Evolutionary conservation across 2,329 filamentous ascomycete species (phyloP), one percentile per base, ranked within the genome.

Genomic region (Stylonectria norvegica): DNA sequence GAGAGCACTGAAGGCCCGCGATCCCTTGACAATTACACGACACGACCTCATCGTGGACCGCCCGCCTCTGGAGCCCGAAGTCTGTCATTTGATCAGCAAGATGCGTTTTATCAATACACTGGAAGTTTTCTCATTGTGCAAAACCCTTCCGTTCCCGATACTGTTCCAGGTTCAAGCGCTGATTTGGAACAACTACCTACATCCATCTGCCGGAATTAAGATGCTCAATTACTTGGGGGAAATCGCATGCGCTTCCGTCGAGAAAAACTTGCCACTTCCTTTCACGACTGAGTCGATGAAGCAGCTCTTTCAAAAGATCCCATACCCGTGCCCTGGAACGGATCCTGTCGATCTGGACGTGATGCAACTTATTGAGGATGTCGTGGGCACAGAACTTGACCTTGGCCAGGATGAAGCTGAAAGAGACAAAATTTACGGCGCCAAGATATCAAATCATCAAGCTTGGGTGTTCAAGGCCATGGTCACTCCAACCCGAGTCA

Each of bases 141-240:
- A 37, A 4, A 42, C 8, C 15, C 23, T 41, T 64, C 76, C 5
- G 2, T 86, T 81, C 47, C 57, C 63, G 0, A 54, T 82, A 1
- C 66, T 78, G 5, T 85, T 80, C 52, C 82, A 86, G 49, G 64
- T 86, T 5, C 74, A 84, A 36, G 73, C 72, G 12, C 62, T 90
- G 5, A 78, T 81, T 1, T 69, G 73, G 52, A 85, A 85, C 49
- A 78, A 76, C 16, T 79, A 75, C 39, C 66, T 89, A 1, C 66
- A 78, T 10, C 83, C 85, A 0, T 50, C 55, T 0, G 74, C 65
- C 1, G 76, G 79, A 0, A 33, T 67, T 0, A 45, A 56, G 1
- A 54, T 87, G 5, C 58, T 80, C 2, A 55, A 63, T 0, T 48
- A 65, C 2, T 63, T 85, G 2, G 56, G 61, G 4, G 28, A 47